A percentile compares a stretch with the other conserved stretches of the same genome.
phyloP scores from a whole-genome alignment of 179 eudicot species.

The Patellifolia procumbens region DNA sequence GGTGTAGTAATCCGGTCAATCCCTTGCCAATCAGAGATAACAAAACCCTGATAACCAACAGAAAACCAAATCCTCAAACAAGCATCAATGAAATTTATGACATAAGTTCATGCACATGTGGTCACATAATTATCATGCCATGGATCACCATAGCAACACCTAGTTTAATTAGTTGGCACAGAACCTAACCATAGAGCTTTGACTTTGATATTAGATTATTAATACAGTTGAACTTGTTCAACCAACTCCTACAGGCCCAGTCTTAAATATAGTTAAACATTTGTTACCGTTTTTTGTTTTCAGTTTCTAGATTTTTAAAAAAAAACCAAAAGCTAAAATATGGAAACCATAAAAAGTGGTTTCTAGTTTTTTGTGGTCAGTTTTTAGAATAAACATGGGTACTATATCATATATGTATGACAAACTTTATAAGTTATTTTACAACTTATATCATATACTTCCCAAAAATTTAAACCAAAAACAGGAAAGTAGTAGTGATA shows the following conservation, averaged over 20 bases:
- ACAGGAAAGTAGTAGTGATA: too few species aligned
- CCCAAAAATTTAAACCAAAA: too few species aligned
- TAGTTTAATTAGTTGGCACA: neutral
- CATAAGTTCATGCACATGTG: neutral
- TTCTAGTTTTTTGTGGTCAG: too few species aligned
- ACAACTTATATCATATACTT: too few species aligned
- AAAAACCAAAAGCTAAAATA: too few species aligned
- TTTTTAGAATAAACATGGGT: too few species aligned
- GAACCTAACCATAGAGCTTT: neutral
- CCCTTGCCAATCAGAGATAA: constrained; percentile 57
- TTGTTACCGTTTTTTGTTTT: too few species aligned
- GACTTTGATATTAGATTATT: neutral
- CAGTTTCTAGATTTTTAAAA: too few species aligned
- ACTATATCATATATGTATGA: too few species aligned
- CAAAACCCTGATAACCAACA: constrained; percentile 48
- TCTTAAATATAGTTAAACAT: neutral
- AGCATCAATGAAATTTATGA: constrained; percentile 8
- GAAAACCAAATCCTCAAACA: constrained; percentile 11
- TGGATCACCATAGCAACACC: neutral
- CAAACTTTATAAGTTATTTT: too few species aligned
- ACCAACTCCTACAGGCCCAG: neutral
- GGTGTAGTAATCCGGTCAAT: constrained; percentile 50
- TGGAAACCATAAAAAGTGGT: too few species aligned
- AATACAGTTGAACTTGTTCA: neutral
- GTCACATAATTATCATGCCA: neutral